Evolutionary conservation across 208 protist genomes (phyloP), one percentile per base, ranked within the genome.

Genomic region (Wallacemonas sp.): DNA sequence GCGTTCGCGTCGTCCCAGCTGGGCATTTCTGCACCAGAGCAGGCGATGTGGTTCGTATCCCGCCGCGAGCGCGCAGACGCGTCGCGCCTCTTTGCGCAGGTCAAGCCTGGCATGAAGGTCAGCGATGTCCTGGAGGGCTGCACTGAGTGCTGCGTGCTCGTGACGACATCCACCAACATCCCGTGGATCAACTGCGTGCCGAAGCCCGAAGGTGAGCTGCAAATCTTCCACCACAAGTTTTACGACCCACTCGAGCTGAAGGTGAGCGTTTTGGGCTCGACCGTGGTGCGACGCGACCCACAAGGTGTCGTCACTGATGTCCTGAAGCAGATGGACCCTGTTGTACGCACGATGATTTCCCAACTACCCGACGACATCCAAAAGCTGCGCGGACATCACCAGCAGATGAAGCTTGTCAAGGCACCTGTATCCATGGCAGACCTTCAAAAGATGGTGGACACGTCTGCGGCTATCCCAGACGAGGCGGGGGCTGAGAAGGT

Each of bases 221-320:
- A 92, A 31, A 45, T 95, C 22, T 82, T 87, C 66, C 90, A 92
- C 61, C 90, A 95, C 66, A 95, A 92, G 70, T 62, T 95, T 25
- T 95, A 93, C 69, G 85, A 92, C 59, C 90, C 87, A 14, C 57
- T 92, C 36, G 80, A 87, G 59, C 72, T 95, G 32, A 84, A 82
- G 57, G 72, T 95, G 22, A 18, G 79, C n/a, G 81, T 86, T 70
- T 70, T 95, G 20, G 86, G 89, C 11, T 83, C 78, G 54, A 93
- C 86, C 10, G 79, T 93, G 16, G 59, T 95, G 29, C 69, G 61
- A 14, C 77, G 79, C 20, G 67, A 73, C 61, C 72, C 68, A 42
- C 45, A 67, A n/a, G 65, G 67, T 28, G 45, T 74, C 38, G 57
- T 72, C 29, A 45, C 52, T 23, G 38, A 68, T 31, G 67, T 76